Base-by-base conservation (phyloP, 139 green algal species). In the Desmodesmus armatus region DNA sequence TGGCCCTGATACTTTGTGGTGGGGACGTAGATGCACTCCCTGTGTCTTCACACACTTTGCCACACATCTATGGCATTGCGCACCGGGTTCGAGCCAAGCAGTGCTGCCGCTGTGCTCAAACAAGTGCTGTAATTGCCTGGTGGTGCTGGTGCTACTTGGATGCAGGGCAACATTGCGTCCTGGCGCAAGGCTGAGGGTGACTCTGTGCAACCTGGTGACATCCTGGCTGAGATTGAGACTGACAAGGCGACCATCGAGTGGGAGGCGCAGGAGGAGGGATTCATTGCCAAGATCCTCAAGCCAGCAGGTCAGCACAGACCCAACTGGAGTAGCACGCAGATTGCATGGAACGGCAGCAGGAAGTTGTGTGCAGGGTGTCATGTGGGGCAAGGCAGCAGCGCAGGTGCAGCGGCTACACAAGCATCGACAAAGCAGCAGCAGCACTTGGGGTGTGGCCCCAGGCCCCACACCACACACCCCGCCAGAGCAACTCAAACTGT, bases 161-260 rank as follows among this genome's bases (percentile, higher is more conserved):
- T 29, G 39, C 83, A 92, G 89, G 96, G 96, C 66, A 98, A 96
- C 87, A 95, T 98, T 47, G 84, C 92, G 2, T 80, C 72, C 3
- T 99, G 96, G 96, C 91, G 88, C 67, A 95, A 96, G 86, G 62
- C 44, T 27, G 89, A 91, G 69, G 89, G 92, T 23, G 92, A 93
- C 27, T 19, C 66, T n/a, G 40, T 94, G 2, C 47, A 75, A 3
- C 83, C 92, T 9, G 92, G 89, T 1, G 71, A 90, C 29, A 87
- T 96, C 21, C 78, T 98, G 3, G 95, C 94, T 5, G 94, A 98
- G 76, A 88, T 99, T 27, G 96, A 99, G 87, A 99, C 96, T 5
- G 97, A 99, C 88, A 99, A 99, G 90, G 94, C 94, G 13, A 94
- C 90, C n/a, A 90, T 95, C 37, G 91, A 92, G 69, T 92, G 87